A percentile compares a stretch with the other conserved stretches of the same genome.
Conservation (phyloP, 495 filamentous ascomycete genomes). For the Aspergillus cavernicola region DNA sequence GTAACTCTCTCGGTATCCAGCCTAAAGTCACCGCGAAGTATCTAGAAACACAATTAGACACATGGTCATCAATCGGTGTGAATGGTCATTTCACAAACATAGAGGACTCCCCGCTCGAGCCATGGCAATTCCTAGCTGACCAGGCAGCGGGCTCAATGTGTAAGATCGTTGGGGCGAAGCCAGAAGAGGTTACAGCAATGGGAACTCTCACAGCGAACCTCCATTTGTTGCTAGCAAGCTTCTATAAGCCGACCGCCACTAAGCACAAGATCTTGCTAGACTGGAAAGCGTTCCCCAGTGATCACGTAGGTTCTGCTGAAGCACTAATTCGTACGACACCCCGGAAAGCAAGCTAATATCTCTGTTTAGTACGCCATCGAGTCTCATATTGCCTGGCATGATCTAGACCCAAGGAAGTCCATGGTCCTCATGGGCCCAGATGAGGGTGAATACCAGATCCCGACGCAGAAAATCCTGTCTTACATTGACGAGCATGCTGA, state of each 20-base stretch:
- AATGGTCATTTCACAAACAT: constrained; percentile 84
- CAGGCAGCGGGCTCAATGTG: constrained; percentile 69
- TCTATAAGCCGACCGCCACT: constrained; percentile 74
- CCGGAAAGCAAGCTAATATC: not conserved
- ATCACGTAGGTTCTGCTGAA: constrained; percentile 57
- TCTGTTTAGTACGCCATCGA: constrained; percentile 76
- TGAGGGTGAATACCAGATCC: constrained; percentile 45
- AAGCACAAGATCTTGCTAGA: constrained; percentile 88
- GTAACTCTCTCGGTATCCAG: constrained; percentile 92
- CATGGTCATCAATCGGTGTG: constrained; percentile 89
- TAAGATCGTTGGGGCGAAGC: constrained; percentile 73
- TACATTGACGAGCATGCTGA: constrained; percentile 72
- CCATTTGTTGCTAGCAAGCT: constrained; percentile 83
- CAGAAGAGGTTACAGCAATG: constrained; percentile 86
- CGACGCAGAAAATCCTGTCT: constrained; percentile 69
- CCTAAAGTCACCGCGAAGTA: constrained; percentile 68
- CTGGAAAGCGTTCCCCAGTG: constrained; percentile 91
- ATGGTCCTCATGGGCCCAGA: constrained; percentile 75
- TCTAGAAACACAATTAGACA: constrained; percentile 73
- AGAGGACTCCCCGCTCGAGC: constrained; percentile 65
- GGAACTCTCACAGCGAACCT: constrained; percentile 88
- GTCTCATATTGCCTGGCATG: constrained; percentile 80
- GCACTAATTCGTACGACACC: not conserved
- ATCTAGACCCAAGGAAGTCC: constrained; percentile 59
- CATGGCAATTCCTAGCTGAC: constrained; percentile 76